Evolutionary conservation across 495 filamentous ascomycete species (phyloP).

Genomic region (Apodospora peruviana): DNA sequence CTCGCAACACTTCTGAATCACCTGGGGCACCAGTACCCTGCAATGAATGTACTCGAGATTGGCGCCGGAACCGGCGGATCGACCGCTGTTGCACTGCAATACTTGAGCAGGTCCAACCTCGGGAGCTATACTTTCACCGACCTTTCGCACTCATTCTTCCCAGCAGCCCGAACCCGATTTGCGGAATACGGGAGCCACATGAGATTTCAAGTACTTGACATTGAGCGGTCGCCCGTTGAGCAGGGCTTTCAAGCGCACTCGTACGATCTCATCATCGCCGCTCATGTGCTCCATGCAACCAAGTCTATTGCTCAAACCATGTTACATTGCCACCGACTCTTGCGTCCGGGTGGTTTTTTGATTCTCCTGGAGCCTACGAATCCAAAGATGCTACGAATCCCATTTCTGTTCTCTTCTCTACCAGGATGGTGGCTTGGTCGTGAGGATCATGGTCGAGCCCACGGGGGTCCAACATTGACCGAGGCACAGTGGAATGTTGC

Average conservation of each 20-base stretch:
- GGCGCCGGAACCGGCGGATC: neutral
- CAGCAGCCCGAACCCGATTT: neutral
- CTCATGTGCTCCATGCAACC: neutral
- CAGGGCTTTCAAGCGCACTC: neutral
- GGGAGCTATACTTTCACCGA: neutral
- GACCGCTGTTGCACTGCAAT: neutral
- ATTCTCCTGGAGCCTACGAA: too few relatives aligned
- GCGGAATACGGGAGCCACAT: neutral
- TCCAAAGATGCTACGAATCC: too few relatives aligned
- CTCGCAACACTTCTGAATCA: neutral
- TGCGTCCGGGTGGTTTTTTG: too few relatives aligned
- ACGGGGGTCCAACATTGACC: neutral
- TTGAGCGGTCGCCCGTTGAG: neutral
- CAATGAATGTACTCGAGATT: neutral
- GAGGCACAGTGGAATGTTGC: neutral
- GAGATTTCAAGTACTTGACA: neutral
- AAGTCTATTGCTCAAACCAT: neutral
- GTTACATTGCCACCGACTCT: too few relatives aligned
- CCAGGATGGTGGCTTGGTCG: neutral
- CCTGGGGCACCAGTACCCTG: neutral
- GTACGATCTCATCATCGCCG: neutral
- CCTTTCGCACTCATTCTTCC: neutral
- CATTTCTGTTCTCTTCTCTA: neutral
- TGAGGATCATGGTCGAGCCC: neutral
- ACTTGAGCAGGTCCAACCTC: neutral